Conservation (phyloP, 768 basidiomycete genomes). For the Phlebiopsis flavidoalba region DNA sequence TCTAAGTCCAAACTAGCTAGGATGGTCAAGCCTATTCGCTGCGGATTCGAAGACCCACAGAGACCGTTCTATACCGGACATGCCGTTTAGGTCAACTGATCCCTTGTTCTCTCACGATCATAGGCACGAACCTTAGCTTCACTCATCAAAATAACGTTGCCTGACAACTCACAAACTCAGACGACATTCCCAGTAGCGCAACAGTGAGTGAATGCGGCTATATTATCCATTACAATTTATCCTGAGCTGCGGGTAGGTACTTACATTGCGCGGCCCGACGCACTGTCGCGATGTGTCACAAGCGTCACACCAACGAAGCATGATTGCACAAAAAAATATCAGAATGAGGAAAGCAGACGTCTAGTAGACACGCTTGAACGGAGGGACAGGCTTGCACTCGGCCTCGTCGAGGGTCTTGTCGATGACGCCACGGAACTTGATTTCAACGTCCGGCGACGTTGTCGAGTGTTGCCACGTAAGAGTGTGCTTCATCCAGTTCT, state of each 20-base stretch:
- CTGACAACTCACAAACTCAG: too few relatives aligned
- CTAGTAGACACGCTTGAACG: conserved; percentile 95
- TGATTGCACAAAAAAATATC: background rate
- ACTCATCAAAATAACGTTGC: too few relatives aligned
- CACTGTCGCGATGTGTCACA: background rate
- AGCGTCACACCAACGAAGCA: background rate
- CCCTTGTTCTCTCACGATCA: too few relatives aligned
- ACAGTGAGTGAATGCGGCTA: background rate
- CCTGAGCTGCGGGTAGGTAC: background rate
- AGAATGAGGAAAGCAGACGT: background rate
- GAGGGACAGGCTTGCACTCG: conserved; percentile 96
- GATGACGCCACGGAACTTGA: conserved; percentile 88
- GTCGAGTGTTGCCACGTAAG: conserved; percentile 87
- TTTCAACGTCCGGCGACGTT: conserved; percentile 73
- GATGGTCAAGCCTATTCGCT: too few relatives aligned
- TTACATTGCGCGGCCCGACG: background rate
- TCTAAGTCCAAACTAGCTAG: too few relatives aligned
- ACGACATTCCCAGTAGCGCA: too few relatives aligned
- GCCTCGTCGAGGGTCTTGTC: conserved; percentile 85
- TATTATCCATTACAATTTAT: conserved; percentile 3
- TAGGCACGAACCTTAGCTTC: too few relatives aligned
- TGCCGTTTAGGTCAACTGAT: too few relatives aligned
- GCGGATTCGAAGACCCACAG: too few relatives aligned
- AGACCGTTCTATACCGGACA: too few relatives aligned
- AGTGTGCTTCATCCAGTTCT: conserved; percentile 92